These are phyloP conservation scores for Scytalidium sp. DNA, from an alignment of 2,329 filamentous ascomycete genomes.

Conservation along the genomic window DNA sequence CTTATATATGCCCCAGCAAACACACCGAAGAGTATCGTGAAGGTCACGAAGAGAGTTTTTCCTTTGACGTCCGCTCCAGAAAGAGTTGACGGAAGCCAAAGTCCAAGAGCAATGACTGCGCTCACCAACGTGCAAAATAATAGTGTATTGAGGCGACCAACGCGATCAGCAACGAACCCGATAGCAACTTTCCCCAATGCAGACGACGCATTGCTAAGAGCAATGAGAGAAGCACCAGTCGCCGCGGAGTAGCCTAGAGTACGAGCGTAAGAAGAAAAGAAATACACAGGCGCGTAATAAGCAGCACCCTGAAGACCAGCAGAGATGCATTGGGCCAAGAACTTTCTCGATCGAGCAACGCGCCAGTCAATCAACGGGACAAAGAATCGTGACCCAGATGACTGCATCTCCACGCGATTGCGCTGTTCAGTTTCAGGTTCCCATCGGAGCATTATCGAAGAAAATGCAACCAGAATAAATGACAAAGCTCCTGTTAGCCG, in stretches of 20 bases:
- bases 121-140: conserved; percentile 29
- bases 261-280: conserved; percentile 34
- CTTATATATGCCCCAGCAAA: conserved; percentile 37
- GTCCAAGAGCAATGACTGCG: conserved; percentile 22
- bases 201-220: conserved; percentile 36
- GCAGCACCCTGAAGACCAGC: conserved; percentile 34
- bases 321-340: conserved; percentile 33
- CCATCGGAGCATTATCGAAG: conserved; percentile 8
- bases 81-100: conserved; percentile 23
- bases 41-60: conserved; percentile 27
- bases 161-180: conserved; percentile 33
- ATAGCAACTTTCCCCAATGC: conserved; percentile 35
- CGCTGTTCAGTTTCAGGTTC: conserved; percentile 7
- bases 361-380: conserved; percentile 32
- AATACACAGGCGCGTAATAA: conserved; percentile 36
- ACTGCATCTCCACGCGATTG: neutral
- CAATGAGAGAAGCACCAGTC: conserved; percentile 35
- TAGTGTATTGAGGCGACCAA: conserved; percentile 36
- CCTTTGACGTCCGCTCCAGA: neutral
- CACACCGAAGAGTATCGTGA: conserved; percentile 31
- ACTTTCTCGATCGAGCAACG: conserved; percentile 30
- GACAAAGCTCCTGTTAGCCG: conserved; percentile 30
- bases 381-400: conserved; percentile 3
- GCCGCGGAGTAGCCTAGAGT: conserved; percentile 33
- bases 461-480: conserved; percentile 23